Conservation (phyloP, 2,329 filamentous ascomycete genomes). For the Talaromyces sp. region DNA sequence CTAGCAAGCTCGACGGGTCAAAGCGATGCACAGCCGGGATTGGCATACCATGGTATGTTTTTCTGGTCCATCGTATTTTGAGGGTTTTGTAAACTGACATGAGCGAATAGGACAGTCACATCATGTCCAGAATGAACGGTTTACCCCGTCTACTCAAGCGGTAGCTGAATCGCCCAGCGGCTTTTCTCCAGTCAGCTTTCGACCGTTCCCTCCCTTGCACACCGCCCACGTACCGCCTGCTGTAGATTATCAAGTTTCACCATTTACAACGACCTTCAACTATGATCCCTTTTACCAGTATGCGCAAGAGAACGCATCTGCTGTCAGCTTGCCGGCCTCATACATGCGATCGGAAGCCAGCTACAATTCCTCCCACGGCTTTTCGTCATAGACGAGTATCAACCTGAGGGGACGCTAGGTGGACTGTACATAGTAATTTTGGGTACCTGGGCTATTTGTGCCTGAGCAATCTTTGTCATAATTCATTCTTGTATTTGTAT, state of each 20-base stretch:
- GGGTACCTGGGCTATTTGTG: background rate
- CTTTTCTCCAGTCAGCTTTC: constrained; percentile 20
- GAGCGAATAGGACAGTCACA: constrained; percentile 20
- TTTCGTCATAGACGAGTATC: constrained; percentile 4
- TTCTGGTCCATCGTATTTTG: background rate
- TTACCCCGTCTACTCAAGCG: constrained; percentile 21
- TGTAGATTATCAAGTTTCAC: constrained; percentile 25
- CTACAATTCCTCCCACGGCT: constrained; percentile 11
- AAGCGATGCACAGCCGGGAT: constrained; percentile 2
- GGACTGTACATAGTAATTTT: background rate
- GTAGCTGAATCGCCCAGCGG: constrained; percentile 19
- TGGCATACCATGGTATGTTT: constrained; percentile 10
- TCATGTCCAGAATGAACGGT: constrained; percentile 19
- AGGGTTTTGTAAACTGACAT: constrained; percentile 2
- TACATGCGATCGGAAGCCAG: constrained; percentile 24
- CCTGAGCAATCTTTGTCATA: background rate
- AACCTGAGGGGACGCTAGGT: background rate
- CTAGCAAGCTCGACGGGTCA: constrained; percentile 15
- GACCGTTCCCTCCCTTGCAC: constrained; percentile 24
- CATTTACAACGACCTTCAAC: constrained; percentile 9
- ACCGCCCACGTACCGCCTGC: constrained; percentile 27
- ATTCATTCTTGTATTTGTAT: background rate
- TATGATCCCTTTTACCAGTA: constrained; percentile 19
- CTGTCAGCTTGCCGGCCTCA: constrained; percentile 29
- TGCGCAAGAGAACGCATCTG: constrained; percentile 27